phyloP scores from a whole-genome alignment of 2,329 filamentous ascomycete genomes.

The Sporothrix humicola region DNA sequence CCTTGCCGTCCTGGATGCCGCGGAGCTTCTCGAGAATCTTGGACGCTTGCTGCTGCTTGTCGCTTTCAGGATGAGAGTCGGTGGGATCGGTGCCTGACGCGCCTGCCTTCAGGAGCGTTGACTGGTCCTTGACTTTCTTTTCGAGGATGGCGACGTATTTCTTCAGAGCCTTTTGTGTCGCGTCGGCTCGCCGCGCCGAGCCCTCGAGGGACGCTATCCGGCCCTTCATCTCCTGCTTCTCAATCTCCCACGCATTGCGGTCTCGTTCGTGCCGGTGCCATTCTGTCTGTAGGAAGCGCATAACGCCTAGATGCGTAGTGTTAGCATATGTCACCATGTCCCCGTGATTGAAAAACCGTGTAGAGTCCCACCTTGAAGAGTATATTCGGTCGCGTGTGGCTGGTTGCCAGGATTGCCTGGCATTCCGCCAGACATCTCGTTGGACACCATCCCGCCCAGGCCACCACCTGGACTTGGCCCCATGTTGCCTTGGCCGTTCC shows the following conservation, averaged over 20 bases:
- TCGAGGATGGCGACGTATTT: slow-evolving; percentile 91
- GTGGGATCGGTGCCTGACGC: slow-evolving; percentile 47
- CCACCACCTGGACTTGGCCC: slow-evolving; percentile 50
- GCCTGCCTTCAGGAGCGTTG: slow-evolving; percentile 67
- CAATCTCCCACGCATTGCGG: slow-evolving; percentile 98
- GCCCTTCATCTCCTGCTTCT: slow-evolving; percentile 98
- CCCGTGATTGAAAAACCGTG: not conserved
- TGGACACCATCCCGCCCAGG: slow-evolving; percentile 47
- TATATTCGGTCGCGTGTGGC: slow-evolving; percentile 66
- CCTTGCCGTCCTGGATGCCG: slow-evolving; percentile 47
- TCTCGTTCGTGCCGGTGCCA: slow-evolving; percentile 99
- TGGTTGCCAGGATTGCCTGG: slow-evolving; percentile 53
- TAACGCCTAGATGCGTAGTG: slow-evolving; percentile 70
- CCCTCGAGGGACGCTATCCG: slow-evolving; percentile 95
- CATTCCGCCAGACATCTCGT: slow-evolving; percentile 50
- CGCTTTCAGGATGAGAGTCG: slow-evolving; percentile 47
- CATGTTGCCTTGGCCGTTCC: slow-evolving; percentile 45
- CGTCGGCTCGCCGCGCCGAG: slow-evolving; percentile 82
- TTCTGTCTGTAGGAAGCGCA: slow-evolving; percentile 98
- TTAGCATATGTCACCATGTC: not conserved
- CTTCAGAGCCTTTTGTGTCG: slow-evolving; percentile 84
- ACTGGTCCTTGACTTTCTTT: slow-evolving; percentile 82
- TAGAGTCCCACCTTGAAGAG: slow-evolving; percentile 56
- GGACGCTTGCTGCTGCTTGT: slow-evolving; percentile 57
- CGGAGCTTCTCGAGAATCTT: slow-evolving; percentile 45